A percentile compares a stretch with the other conserved stretches of the same genome.
phyloP scores from a whole-genome alignment of 495 filamentous ascomycete species.

The Talaromyces thailandensis region DNA sequence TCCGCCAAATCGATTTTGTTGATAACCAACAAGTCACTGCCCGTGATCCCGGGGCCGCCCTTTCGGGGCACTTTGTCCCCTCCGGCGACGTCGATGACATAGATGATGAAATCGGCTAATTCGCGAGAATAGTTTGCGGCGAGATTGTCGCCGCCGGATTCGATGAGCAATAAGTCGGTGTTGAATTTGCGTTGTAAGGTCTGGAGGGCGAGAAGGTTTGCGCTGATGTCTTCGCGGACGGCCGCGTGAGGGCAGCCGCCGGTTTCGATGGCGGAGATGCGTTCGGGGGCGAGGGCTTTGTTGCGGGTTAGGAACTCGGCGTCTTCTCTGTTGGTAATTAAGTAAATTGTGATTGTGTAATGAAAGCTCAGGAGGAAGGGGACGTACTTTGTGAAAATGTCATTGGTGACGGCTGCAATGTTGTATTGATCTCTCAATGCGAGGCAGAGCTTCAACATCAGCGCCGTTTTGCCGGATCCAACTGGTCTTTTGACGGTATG shows the following conservation, averaged over 20 bases:
- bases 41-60: conserved; percentile 93
- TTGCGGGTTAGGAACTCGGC: conserved; percentile 90
- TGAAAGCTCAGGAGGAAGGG: not conserved
- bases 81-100: conserved; percentile 96
- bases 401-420: conserved; percentile 94
- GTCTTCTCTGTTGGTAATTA: conserved; percentile 61
- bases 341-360: not conserved
- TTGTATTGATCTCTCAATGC: conserved; percentile 68
- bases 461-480: conserved; percentile 92
- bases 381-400: conserved; percentile 83
- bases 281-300: conserved; percentile 66
- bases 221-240: conserved; percentile 91
- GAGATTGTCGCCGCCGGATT: conserved; percentile 91
- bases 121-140: conserved; percentile 94
- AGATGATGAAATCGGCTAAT: conserved; percentile 93
- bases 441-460: conserved; percentile 85
- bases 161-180: conserved; percentile 77
- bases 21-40: conserved; percentile 82
- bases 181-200: conserved; percentile 68
- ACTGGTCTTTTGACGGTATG: conserved; percentile 57
- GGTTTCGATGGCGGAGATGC: conserved; percentile 94
- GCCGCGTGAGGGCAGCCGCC: conserved; percentile 97
- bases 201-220: conserved; percentile 87
- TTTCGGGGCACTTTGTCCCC: conserved; percentile 96
- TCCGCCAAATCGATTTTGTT: conserved; percentile 96